These are phyloP conservation scores for Rhazya stricta DNA, from an alignment of 257 asterid species.

Conservation along the genomic window DNA sequence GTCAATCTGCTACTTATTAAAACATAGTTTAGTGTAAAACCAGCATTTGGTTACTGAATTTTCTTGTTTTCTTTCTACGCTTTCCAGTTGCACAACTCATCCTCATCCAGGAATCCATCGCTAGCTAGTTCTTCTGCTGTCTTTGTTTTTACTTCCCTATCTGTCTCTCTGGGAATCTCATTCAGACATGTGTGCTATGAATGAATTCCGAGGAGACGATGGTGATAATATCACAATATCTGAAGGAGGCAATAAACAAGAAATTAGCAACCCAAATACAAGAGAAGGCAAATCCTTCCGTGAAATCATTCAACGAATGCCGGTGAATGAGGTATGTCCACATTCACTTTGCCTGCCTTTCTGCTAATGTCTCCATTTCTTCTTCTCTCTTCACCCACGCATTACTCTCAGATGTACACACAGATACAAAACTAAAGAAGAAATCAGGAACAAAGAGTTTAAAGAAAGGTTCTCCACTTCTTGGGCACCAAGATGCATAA, in stretches of 20 bases:
- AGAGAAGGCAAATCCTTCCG: not conserved
- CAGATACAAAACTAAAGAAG: not conserved
- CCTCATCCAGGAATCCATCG: not conserved
- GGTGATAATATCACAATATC: not conserved
- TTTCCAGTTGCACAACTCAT: not conserved
- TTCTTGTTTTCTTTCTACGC: not conserved
- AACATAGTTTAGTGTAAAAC: not conserved
- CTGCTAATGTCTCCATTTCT: not conserved
- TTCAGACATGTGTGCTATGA: constrained; percentile 16
- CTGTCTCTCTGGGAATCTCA: not conserved
- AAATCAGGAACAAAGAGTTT: not conserved
- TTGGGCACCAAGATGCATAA: constrained; percentile 18
- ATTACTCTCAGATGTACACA: not conserved
- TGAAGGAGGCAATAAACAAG: constrained; percentile 4
- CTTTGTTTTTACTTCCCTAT: not conserved
- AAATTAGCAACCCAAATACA: not conserved
- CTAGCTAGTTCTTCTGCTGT: not conserved
- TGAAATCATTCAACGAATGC: constrained; percentile 11
- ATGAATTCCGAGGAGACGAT: constrained; percentile 11
- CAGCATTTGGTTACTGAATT: too few relatives aligned
- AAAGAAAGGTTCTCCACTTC: constrained; percentile 1
- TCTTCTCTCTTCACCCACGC: not conserved
- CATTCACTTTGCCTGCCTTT: not conserved
- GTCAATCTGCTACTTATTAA: not conserved
- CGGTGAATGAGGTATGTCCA: constrained; percentile 16